Conservation (phyloP, 257 asterid genomes). For the Eucommia ulmoides region DNA sequence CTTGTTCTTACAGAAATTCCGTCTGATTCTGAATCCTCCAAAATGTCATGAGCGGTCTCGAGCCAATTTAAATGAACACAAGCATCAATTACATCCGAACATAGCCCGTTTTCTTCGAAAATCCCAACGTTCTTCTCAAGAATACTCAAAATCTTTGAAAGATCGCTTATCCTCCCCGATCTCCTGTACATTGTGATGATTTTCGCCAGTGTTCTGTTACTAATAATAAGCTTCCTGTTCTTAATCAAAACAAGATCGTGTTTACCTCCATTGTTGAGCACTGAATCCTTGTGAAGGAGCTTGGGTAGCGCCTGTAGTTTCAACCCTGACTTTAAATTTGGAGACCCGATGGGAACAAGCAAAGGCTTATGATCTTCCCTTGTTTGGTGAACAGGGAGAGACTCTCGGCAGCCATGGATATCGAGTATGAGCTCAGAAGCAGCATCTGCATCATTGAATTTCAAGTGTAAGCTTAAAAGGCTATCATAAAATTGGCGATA, state of each 20-base stretch:
- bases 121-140: slow-evolving; percentile 26
- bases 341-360: slow-evolving; percentile 52
- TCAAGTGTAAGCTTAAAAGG: slow-evolving; percentile 57
- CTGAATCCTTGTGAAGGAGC: slow-evolving; percentile 36
- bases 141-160: slow-evolving; percentile 46
- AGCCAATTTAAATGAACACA: slow-evolving; percentile 71
- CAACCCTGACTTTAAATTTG: slow-evolving; percentile 48
- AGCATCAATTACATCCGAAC: slow-evolving; percentile 43
- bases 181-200: slow-evolving; percentile 41
- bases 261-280: slow-evolving; percentile 27
- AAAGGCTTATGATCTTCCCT: slow-evolving; percentile 21
- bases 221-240: slow-evolving; percentile 45
- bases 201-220: slow-evolving; percentile 58
- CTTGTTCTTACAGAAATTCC: slow-evolving; percentile 20
- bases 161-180: slow-evolving; percentile 37
- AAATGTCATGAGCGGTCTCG: slow-evolving; percentile 83
- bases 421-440: slow-evolving; percentile 54
- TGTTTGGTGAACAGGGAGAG: slow-evolving; percentile 7
- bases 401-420: slow-evolving; percentile 18
- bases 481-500: slow-evolving; percentile 62
- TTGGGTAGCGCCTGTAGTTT: slow-evolving; percentile 42
- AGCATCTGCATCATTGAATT: slow-evolving; percentile 58
- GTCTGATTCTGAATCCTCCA: slow-evolving; percentile 61
- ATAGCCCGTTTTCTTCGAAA: slow-evolving; percentile 21
- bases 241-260: slow-evolving; percentile 27